phyloP scores from a whole-genome alignment of 2,329 filamentous ascomycete genomes.

The Trichoderma polysporum region DNA sequence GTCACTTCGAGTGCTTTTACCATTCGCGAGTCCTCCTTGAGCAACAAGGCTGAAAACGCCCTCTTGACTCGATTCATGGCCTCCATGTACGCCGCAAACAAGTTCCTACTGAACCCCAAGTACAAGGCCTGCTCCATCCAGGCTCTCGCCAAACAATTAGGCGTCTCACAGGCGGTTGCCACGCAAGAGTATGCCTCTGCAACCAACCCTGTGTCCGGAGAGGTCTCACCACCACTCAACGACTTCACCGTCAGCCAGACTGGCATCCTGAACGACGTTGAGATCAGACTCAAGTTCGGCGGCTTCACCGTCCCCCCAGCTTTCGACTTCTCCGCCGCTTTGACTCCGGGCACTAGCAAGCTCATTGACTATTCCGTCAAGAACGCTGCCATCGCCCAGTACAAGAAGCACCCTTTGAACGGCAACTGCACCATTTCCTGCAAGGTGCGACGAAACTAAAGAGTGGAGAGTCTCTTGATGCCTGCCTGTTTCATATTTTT shows the following conservation, averaged over 20 bases:
- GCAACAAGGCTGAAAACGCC: not conserved
- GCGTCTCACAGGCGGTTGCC: not conserved
- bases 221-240: not conserved
- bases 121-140: not conserved
- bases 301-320: not conserved
- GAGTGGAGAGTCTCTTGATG: not conserved
- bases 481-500: too few species aligned
- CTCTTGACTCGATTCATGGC: slow-evolving; percentile 3
- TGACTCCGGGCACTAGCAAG: slow-evolving; percentile 1
- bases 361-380: slow-evolving; percentile 6
- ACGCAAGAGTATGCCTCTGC: not conserved
- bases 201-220: not conserved
- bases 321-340: not conserved
- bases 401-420: not conserved
- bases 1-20: not conserved
- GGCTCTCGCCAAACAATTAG: not conserved
- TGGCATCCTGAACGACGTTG: slow-evolving; percentile 4
- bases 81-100: slow-evolving; percentile 12
- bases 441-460: not conserved
- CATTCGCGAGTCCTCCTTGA: not conserved
- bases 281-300: not conserved
- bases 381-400: not conserved
- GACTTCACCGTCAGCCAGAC: slow-evolving; percentile 1
- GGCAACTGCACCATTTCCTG: not conserved
- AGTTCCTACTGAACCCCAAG: slow-evolving; percentile 5